phyloP scores from a whole-genome alignment of 495 filamentous ascomycete species.

The Neurospora africana region DNA sequence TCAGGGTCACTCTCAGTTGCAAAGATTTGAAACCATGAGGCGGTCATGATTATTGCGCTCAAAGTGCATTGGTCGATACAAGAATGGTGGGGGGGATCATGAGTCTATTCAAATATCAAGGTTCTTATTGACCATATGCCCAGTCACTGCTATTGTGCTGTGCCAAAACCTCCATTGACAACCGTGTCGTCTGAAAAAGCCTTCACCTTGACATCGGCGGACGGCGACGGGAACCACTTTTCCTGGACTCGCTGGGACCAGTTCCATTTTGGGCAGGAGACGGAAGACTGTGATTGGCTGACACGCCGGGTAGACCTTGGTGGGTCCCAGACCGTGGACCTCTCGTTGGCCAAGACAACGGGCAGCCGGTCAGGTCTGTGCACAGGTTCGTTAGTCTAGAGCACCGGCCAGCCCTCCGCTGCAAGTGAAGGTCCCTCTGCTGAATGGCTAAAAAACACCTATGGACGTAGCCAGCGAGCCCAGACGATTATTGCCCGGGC shows the following conservation, averaged over 20 bases:
- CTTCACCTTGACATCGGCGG: background rate
- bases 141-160: background rate
- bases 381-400: background rate
- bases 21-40: background rate
- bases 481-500: background rate
- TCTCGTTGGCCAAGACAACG: background rate
- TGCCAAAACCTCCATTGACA: background rate
- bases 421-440: background rate
- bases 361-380: background rate
- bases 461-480: background rate
- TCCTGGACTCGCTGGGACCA: background rate
- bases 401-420: background rate
- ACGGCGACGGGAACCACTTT: background rate
- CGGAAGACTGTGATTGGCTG: background rate
- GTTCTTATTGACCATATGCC: background rate
- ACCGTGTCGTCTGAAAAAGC: background rate
- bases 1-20: background rate
- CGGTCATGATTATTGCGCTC: background rate
- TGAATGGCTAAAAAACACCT: background rate
- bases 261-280: background rate
- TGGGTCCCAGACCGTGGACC: background rate
- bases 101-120: background rate
- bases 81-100: background rate
- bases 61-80: background rate
- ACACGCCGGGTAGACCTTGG: background rate